Percentiles rank a stretch among this genome's conserved stretches.
Conservation (phyloP, 495 filamentous ascomycete species). For the Chaetomium fimeti region DNA sequence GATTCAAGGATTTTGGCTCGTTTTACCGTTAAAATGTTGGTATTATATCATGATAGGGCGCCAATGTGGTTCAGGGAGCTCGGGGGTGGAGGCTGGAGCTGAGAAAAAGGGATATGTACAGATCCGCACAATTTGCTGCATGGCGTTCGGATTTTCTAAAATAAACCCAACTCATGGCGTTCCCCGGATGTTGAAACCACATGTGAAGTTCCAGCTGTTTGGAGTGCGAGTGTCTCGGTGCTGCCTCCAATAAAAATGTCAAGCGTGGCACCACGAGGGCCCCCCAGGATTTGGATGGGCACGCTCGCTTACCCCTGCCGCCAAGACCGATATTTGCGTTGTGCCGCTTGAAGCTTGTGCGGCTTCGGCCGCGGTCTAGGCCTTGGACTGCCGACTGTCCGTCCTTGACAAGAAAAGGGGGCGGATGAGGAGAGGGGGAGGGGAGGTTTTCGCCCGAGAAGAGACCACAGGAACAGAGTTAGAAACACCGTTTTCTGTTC, state of each 20-base stretch:
- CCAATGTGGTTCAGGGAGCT: too few relatives aligned
- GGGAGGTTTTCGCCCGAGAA: neutral
- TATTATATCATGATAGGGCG: too few relatives aligned
- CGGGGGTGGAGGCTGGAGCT: too few relatives aligned
- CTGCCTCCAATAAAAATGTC: neutral
- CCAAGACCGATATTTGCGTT: constrained; percentile 1
- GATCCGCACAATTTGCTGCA: too few relatives aligned
- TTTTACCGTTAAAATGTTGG: too few relatives aligned
- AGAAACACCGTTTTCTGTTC: neutral
- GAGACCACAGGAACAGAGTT: neutral
- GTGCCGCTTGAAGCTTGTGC: neutral
- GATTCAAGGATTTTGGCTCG: too few relatives aligned
- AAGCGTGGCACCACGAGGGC: constrained; percentile 1
- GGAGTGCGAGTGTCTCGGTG: neutral
- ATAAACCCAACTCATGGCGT: too few relatives aligned
- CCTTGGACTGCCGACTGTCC: neutral
- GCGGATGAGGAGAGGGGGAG: neutral
- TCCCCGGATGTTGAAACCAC: too few relatives aligned
- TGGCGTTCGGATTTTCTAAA: too few relatives aligned
- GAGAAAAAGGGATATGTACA: too few relatives aligned
- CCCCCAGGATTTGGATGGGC: neutral
- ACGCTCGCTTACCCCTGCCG: neutral
- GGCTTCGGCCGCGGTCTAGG: neutral
- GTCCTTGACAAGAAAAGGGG: neutral
- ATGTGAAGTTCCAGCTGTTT: too few relatives aligned